Evolutionary conservation across 2,329 filamentous ascomycete genomes (phyloP).

Genomic region (Endothia cerciana): DNA sequence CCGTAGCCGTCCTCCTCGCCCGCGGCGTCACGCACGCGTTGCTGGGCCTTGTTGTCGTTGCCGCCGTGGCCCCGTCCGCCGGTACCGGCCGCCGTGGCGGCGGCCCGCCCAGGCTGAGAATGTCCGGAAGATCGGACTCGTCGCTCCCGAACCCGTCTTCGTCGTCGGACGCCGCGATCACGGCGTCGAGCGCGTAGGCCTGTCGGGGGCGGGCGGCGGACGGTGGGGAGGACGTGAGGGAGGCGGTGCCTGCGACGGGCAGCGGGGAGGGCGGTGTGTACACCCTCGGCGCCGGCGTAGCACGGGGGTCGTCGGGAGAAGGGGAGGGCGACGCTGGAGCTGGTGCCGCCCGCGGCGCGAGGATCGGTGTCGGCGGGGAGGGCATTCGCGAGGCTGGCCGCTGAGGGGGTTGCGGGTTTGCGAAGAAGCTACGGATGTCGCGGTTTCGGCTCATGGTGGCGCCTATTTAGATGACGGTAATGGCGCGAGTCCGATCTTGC

Average conservation of each 20-base stretch:
- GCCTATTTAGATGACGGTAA: neutral
- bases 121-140: conserved; percentile 60
- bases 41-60: conserved; percentile 40
- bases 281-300: neutral
- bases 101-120: conserved; percentile 40
- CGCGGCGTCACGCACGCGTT: conserved; percentile 47
- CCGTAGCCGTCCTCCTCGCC: conserved; percentile 50
- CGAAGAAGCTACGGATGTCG: conserved; percentile 46
- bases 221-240: conserved; percentile 29
- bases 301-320: neutral
- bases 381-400: neutral
- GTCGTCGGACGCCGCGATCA: conserved; percentile 74
- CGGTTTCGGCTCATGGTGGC: conserved; percentile 32
- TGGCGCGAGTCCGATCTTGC: neutral
- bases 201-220: conserved; percentile 33
- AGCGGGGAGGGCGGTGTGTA: neutral
- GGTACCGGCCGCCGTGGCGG: conserved; percentile 30
- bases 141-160: conserved; percentile 67
- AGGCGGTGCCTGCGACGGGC: conserved; percentile 8
- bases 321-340: neutral
- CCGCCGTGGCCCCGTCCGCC: conserved; percentile 46
- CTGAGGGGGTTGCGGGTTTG: conserved; percentile 25
- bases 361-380: neutral
- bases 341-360: neutral
- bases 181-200: conserved; percentile 51